phyloP scores from a whole-genome alignment of 805 yeast species.

The Tetrapisispora taiwanensis region DNA sequence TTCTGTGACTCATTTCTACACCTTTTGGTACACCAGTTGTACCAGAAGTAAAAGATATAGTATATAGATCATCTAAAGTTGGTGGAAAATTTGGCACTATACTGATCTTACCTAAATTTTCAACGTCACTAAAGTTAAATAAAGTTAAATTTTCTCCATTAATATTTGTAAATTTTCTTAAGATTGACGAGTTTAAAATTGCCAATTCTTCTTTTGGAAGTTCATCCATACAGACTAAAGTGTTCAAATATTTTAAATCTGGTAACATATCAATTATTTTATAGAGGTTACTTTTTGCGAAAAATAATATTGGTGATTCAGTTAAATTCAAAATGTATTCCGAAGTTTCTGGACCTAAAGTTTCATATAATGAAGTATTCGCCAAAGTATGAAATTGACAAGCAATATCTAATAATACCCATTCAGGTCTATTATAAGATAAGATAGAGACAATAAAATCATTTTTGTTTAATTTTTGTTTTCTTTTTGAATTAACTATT shows the following conservation, averaged over 20 bases:
- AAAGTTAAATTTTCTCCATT: constrained; percentile 32
- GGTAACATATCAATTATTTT: constrained; percentile 39
- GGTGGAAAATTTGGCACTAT: constrained; percentile 39
- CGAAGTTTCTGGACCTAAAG: constrained; percentile 50
- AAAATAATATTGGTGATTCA: constrained; percentile 50
- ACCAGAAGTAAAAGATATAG: constrained; percentile 66
- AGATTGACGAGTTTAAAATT: constrained; percentile 24
- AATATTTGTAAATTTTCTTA: constrained; percentile 19
- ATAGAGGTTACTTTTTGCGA: constrained; percentile 42
- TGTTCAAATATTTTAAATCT: constrained; percentile 34
- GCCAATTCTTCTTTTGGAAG: constrained; percentile 29
- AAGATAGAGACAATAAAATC: constrained; percentile 46
- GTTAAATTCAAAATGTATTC: constrained; percentile 52
- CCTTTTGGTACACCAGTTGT: constrained; percentile 73
- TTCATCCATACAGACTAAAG: constrained; percentile 48
- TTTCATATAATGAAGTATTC: constrained; percentile 48
- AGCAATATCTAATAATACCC: constrained; percentile 63
- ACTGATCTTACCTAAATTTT: constrained; percentile 34
- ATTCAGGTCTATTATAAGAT: constrained; percentile 52
- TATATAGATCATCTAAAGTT: constrained; percentile 41
- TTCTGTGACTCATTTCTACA: constrained; percentile 45
- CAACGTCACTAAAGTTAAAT: constrained; percentile 33
- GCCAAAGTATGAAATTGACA: constrained; percentile 47
- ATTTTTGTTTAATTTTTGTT: constrained; percentile 21
- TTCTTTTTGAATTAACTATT: constrained; percentile 32